These are phyloP conservation scores for Ophiocordyceps camponoti-saundersi DNA, from an alignment of 2,329 filamentous ascomycete genomes.

Conservation along the genomic window DNA sequence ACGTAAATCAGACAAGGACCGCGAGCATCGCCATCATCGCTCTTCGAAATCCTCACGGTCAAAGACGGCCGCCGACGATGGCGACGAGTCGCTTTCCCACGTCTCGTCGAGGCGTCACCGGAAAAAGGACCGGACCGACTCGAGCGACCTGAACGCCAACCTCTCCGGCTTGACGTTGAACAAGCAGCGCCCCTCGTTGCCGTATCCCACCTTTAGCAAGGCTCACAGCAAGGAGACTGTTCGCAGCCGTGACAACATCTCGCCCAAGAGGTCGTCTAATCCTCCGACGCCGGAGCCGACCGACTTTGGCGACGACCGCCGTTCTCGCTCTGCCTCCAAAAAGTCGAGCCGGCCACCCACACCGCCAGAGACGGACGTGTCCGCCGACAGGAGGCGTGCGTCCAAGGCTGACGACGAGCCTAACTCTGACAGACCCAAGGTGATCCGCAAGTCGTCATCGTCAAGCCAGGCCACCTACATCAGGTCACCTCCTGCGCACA, in stretches of 20 bases:
- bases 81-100: constrained; percentile 22
- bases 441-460: constrained; percentile 35
- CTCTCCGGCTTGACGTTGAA: constrained; percentile 19
- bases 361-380: constrained; percentile 46
- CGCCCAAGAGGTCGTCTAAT: constrained; percentile 15
- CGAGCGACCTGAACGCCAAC: constrained; percentile 32
- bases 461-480: constrained; percentile 43
- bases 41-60: constrained; percentile 24
- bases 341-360: constrained; percentile 38
- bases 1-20: constrained; percentile 16
- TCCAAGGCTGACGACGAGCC: constrained; percentile 5
- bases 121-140: constrained; percentile 18
- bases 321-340: constrained; percentile 28
- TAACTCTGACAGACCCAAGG: constrained; percentile 30
- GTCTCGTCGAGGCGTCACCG: constrained; percentile 17
- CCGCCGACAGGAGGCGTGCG: constrained; percentile 22
- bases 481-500: constrained; percentile 15
- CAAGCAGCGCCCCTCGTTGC: constrained; percentile 34
- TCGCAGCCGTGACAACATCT: constrained; percentile 39
- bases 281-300: constrained; percentile 55
- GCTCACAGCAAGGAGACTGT: constrained; percentile 81
- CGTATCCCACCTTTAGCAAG: constrained; percentile 77
- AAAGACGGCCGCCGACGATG: constrained; percentile 17
- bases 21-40: constrained; percentile 19
- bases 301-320: constrained; percentile 34